A percentile compares a stretch with the other conserved stretches of the same genome.
Evolutionary conservation across 345 rosid genomes (phyloP).

Genomic region (Eutrema japonicum): DNA sequence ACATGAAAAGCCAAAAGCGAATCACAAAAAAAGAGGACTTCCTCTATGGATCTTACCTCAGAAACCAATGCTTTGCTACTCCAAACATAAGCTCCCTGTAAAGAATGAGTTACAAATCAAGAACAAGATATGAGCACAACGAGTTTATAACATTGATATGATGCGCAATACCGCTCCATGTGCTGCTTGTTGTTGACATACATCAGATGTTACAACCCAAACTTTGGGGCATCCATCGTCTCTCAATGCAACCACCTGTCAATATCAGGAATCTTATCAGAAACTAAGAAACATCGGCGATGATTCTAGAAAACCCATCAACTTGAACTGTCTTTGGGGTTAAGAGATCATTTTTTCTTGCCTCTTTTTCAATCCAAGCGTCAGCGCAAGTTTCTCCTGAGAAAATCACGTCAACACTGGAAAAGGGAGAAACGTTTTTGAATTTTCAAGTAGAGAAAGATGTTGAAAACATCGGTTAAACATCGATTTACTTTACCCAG

Average conservation of each 20-base stretch:
- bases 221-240: constrained; percentile 94
- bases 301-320: constrained; percentile 7
- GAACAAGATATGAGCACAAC: constrained; percentile 15
- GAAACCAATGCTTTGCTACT: constrained; percentile 87
- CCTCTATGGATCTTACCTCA: constrained; percentile 56
- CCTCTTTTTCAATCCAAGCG: constrained; percentile 96
- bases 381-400: constrained; percentile 90
- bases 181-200: constrained; percentile 77
- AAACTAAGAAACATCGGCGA: constrained; percentile 9
- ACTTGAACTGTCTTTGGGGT: background rate
- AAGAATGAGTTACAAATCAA: constrained; percentile 34
- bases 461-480: background rate
- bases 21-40: background rate
- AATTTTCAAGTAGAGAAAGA: background rate
- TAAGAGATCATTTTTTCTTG: constrained; percentile 28
- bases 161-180: constrained; percentile 74
- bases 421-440: constrained; percentile 21
- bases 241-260: constrained; percentile 81
- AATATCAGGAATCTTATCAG: constrained; percentile 21
- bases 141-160: background rate
- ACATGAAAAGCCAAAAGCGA: background rate
- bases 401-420: constrained; percentile 81
- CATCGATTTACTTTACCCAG: constrained; percentile 51
- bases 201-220: constrained; percentile 96
- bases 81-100: constrained; percentile 95